phyloP scores from a whole-genome alignment of 2,329 filamentous ascomycete species.

The Pseudogymnoascus sp. region DNA sequence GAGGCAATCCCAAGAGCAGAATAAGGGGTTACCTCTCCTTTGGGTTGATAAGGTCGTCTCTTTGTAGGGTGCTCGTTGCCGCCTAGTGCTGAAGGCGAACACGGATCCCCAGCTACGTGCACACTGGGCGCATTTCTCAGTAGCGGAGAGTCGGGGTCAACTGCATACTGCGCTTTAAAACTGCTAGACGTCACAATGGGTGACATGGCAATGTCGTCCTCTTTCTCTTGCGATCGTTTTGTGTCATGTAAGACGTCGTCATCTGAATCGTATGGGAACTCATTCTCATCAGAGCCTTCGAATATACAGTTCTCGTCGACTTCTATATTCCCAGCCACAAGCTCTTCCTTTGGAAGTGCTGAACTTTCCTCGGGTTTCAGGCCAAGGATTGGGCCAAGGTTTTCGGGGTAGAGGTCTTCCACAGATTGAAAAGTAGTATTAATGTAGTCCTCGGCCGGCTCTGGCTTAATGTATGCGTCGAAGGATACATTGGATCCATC shows the following conservation, averaged over 20 bases:
- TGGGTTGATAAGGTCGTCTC: background rate
- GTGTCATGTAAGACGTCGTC: slow-evolving; percentile 37
- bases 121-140: background rate
- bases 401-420: slow-evolving; percentile 73
- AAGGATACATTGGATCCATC: slow-evolving; percentile 44
- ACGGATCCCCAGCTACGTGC: background rate
- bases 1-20: background rate
- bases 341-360: slow-evolving; percentile 14
- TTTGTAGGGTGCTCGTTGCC: background rate
- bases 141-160: background rate
- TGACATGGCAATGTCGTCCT: background rate
- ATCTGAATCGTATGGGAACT: slow-evolving; percentile 43
- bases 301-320: slow-evolving; percentile 57
- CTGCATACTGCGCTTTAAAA: background rate
- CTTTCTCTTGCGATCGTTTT: slow-evolving; percentile 20
- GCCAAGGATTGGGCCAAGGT: slow-evolving; percentile 43
- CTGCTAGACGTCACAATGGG: background rate
- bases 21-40: background rate
- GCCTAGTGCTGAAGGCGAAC: background rate
- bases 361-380: slow-evolving; percentile 16
- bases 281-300: slow-evolving; percentile 34
- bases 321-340: slow-evolving; percentile 25
- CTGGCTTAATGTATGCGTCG: slow-evolving; percentile 52
- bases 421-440: slow-evolving; percentile 76
- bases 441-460: slow-evolving; percentile 48